Evolutionary conservation across 1,139 yeast genomes (phyloP), one percentile per base, ranked within the genome.

Genomic region (Geotrichum aggregatum): DNA sequence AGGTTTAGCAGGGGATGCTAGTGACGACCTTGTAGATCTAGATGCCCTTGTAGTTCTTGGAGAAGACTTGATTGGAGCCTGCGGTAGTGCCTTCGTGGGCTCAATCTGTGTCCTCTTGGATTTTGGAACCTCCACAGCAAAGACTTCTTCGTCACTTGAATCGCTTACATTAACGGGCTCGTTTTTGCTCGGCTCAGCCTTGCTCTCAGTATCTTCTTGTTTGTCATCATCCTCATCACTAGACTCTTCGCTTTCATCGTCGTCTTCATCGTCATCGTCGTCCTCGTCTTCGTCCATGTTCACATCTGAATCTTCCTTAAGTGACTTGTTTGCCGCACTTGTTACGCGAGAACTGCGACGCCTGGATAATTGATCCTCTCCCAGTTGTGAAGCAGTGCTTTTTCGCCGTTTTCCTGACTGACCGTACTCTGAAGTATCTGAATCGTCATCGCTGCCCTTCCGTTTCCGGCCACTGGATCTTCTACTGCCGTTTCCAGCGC

Each of bases 221-320:
- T 50, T 40, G 16, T 44, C 34, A 3, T 21, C 21, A n/a, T 31
- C 62, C 8, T 44, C 64, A 5, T 67, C 72, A 42, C 56, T 59
- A 13, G 58, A 64, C 26, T 52, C 8, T 8, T 5, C 63, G 18
- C 52, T 60, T 30, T 55, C 59, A 26, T 35, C 54, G 16, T 54
- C 54, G 38, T 61, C 54, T 5, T 45, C 56, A 1, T 56, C 62
- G 16, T 59, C 62, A 1, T 61, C 65, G 4, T 56, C 56, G 7
- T 56, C 55, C 4, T 46, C 56, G 1, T 57, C 62, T n/a, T 59
- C 62, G 1, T 61, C 66, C 3, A 55, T 54, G 4, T 57, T 58
- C 11, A 60, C 63, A 11, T 52, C 57, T 6, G 59, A 61, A 61
- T n/a, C 21, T 16, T 45, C 54, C 40, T 42, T 42, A 16, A 42